phyloP scores from a whole-genome alignment of 768 basidiomycete genomes.

The Amanita exitialis region DNA sequence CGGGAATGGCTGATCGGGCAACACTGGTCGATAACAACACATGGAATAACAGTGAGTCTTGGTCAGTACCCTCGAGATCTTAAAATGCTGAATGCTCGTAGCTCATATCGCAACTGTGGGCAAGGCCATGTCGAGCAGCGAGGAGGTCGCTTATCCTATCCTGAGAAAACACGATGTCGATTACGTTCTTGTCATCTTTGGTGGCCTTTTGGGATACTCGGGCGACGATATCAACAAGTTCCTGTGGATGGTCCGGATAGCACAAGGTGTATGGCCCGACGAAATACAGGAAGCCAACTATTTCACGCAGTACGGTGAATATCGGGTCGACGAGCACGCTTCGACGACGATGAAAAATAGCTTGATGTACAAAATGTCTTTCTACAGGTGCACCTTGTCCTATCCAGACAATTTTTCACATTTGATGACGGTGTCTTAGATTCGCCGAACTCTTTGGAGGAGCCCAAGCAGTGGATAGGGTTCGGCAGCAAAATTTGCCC shows the following conservation, averaged over 20 bases:
- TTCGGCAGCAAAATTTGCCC: constrained; percentile 81
- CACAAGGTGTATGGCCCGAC: constrained; percentile 96
- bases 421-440: constrained; percentile 24
- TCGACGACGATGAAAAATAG: constrained; percentile 86
- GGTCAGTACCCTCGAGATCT: background rate
- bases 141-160: constrained; percentile 96
- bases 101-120: constrained; percentile 98
- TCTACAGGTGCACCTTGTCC: constrained; percentile 57
- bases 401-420: background rate
- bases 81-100: constrained; percentile 17
- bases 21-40: constrained; percentile 99
- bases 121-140: constrained; percentile 91
- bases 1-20: constrained; percentile 95
- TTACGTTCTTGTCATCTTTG: constrained; percentile 96
- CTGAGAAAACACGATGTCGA: constrained; percentile 95
- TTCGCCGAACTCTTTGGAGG: constrained; percentile 83
- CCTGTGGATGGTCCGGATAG: constrained; percentile 95
- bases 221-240: constrained; percentile 99
- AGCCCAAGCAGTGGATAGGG: constrained; percentile 68
- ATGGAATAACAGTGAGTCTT: constrained; percentile 92
- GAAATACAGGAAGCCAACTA: constrained; percentile 94
- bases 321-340: constrained; percentile 82
- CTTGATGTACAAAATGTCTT: constrained; percentile 99
- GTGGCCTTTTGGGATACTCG: constrained; percentile 91
- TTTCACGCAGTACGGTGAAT: constrained; percentile 90